A percentile compares a stretch with the other conserved stretches of the same genome.
Evolutionary conservation across 257 asterid genomes (phyloP).

Genomic region (Nicotiana knightiana): DNA sequence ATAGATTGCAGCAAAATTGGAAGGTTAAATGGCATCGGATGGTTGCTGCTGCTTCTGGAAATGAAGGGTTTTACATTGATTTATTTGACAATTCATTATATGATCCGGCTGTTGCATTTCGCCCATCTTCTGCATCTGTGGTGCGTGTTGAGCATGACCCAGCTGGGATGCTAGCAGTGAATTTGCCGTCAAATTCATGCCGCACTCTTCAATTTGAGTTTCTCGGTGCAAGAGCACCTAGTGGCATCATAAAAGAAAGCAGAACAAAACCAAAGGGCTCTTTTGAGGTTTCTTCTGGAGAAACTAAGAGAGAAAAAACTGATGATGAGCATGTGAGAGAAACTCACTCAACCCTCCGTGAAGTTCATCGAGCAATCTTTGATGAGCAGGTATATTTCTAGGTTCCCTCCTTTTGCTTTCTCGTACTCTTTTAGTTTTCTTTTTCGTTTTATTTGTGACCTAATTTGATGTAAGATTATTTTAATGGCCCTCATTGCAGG

Average conservation of each 20-base stretch:
- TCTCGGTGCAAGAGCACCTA: constrained; percentile 47
- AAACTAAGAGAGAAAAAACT: constrained; percentile 34
- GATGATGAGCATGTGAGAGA: constrained; percentile 70
- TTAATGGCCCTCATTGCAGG: constrained; percentile 38
- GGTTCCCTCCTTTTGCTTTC: background rate
- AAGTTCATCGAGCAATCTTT: constrained; percentile 78
- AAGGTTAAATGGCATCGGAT: constrained; percentile 81
- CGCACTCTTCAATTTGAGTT: constrained; percentile 80
- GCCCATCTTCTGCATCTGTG: constrained; percentile 75
- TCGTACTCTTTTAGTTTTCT: background rate
- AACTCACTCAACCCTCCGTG: constrained; percentile 63
- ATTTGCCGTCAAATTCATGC: constrained; percentile 66
- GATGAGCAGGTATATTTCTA: constrained; percentile 63
- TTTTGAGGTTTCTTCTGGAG: constrained; percentile 34
- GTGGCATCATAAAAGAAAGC: constrained; percentile 27
- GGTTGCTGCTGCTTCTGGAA: constrained; percentile 93
- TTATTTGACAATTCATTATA: constrained; percentile 77
- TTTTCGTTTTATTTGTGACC: background rate
- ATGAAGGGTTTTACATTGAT: constrained; percentile 91
- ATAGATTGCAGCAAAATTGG: constrained; percentile 97
- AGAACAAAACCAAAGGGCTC: constrained; percentile 15
- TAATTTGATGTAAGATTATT: constrained; percentile 10
- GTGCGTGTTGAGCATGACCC: constrained; percentile 81
- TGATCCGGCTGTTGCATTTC: constrained; percentile 63
- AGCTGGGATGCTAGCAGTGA: constrained; percentile 95